Evolutionary conservation across 495 filamentous ascomycete genomes (phyloP), one percentile per base, ranked within the genome.

Genomic region (Talaromyces ruber): DNA sequence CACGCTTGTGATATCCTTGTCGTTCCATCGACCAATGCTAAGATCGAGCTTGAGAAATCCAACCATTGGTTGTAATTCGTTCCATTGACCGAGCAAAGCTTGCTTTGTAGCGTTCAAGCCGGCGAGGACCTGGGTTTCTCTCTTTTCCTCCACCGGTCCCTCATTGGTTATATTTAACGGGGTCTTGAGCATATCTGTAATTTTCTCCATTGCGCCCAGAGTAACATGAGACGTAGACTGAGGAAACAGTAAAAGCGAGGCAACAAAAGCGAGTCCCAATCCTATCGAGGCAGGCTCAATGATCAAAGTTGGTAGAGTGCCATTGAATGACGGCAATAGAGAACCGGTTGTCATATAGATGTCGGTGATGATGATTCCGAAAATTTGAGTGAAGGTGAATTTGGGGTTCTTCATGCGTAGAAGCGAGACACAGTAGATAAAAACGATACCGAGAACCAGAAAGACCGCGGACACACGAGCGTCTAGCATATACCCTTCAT

Each of bases 391-490:
- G 9, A 79, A 58, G 1, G 66, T 47, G 1, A 72, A 66, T 47
- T 79, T 79, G 29, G 74, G 72, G 18, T 79, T 79, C 21, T 65
- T 72, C 7, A 72, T 72, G 12, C 75, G 71, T 1, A 78, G 26
- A 57, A 64, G 16, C 57, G 76, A 73, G 59, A 79, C 51, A 12
- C 75, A 50, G 62, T 79, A 79, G 12, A 79, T 67, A 39, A 76
- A 71, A 1, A 71, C 16, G 45, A 72, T 76, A 16, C 74, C 66
- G 3, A 77, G 61, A 26, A 68, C 75, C 54, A 68, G 76, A 7
- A 68, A 70, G 14, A 77, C 66, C 6, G 65, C 71, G 0, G 74
- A 67, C 1, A 79, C 74, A 6, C 76, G 74, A 22, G 71, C 64
- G 65, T 79, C 76, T 29, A 79, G 67, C 76, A 79, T 76, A 28